Base-by-base conservation (phyloP, 202 grass and related monocot genomes). In the Cymbopogon flexuosus region DNA sequence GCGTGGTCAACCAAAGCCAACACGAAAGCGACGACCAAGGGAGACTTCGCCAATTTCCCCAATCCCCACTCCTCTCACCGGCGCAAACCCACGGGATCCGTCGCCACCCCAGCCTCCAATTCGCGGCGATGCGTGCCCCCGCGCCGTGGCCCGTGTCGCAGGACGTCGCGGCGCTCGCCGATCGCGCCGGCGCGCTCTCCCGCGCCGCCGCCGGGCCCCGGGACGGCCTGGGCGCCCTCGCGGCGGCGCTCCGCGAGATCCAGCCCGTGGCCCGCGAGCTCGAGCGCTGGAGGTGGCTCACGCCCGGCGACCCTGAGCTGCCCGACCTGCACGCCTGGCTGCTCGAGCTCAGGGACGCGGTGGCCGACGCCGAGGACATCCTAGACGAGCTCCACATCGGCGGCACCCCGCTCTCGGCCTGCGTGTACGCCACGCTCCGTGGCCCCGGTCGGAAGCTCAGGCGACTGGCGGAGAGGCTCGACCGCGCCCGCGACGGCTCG, bases 311-410 rank as follows among this genome's bases (percentile, higher is more conserved):
- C 1, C 29, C 33, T 2, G 76, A 79, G 76, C 7, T 13, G 30
- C 43, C 30, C 27, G 21, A 23, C 24, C 60, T 71, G 23, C 43
- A 34, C 19, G 72, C 63, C 42, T 72, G 80, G 67, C 74, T 90
- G 22, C 35, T 79, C 36, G 60, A 69, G 35, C 79, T 90, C 30
- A 75, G 51, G 65, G 73, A 35, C 43, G 79, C 79, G 22, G 47
- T 73, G 29, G 79, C 84, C 14, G 88, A 90, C 43, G 79, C 84
- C 37, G 72, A 90, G 49, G 57, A 77, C 66, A 19, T 90, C 61
- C 40, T 90, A 2, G 73, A 86, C 56, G 83, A 83, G 33, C 60
- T 90, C 43, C 31, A 51, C 70, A 35, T 7, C 8, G 43, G 71
- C 46, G 27, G 27, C 27, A 27, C 41, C 2, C 14, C 34, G 22